Base-by-base conservation (phyloP, 805 yeast species). In the Saccharomycopsis sp. region DNA sequence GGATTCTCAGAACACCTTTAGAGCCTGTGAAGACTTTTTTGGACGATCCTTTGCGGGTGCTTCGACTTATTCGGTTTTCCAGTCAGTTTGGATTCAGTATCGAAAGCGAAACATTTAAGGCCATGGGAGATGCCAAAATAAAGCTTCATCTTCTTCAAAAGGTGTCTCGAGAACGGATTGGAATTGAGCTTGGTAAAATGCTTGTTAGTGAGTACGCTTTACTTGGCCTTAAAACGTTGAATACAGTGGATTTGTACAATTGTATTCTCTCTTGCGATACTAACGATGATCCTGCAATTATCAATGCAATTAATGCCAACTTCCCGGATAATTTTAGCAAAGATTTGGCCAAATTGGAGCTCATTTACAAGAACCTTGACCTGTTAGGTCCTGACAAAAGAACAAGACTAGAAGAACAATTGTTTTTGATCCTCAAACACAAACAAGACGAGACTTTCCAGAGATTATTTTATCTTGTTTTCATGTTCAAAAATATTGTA, bases 31-130 rank as follows among this genome's bases (percentile, higher is more conserved):
- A 86, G 66, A 94, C 99, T 0, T 94, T 94, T 66, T 67, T 85
- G 53, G 99, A 94, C 68, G 99, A 94, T 70, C 99, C 99, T 1
- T 77, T 94, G 60, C 78, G 99, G 60, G 94, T 93, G 1, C 71
- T 94, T 58, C 77, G 99, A 62, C 73, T 94, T 58, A 81, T 94
- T 25, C 75, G 99, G 64, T 94, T 94, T 74, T 94, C 97, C 0
- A 78, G 89, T 38, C 81, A 89, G 58, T 89, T 87, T 67, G 77
- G 82, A 53, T 94, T 92, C 67, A 65, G 64, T 0, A 78, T 94
- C 35, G 96, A 85, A 7, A 79, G 77, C 0, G 82, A 92, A 0
- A 60, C 65, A 42, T 67, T 81, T 35, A 65, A 71, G 1, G 87
- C 93, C 0, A 91, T 94, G 96, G 74, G 70, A 41, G 76, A 78